Evolutionary conservation across 163 green algal genomes (phyloP), one percentile per base, ranked within the genome.

Genomic region (Prototheca cutis): DNA sequence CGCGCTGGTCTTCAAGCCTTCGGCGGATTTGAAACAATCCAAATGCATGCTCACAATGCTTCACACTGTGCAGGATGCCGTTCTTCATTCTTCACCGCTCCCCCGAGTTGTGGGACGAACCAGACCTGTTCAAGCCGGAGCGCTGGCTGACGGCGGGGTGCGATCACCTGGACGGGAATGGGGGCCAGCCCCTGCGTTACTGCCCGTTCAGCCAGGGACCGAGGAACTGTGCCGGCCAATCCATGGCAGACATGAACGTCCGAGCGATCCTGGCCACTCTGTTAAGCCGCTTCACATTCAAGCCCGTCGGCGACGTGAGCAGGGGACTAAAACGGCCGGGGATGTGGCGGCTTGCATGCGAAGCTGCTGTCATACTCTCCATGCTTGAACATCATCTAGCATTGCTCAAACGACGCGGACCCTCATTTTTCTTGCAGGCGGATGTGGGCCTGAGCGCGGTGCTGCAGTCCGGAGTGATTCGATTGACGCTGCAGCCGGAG

Each of bases 61-160:
- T 51, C 10, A 17, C 10, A n/a, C 42, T 21, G 17, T 25, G 10
- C 34, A 52, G 57, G 57, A 62, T 75, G 3, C 69, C 71, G n/a
- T 57, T 63, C 29, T 73, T 58, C 34, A 36, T 53, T 4, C 73
- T 79, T 33, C 74, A 81, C 27, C 58, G 72, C 58, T 61, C 31
- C 52, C 52, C 53, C 1, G 19, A 17, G 15, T 53, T 71, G 23
- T 80, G 71, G 66, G 48, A 59, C 23, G 30, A 72, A 4, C 67
- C 76, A 1, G 59, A 76, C 4, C 13, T 23, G 17, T 83, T 80
- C 56, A 59, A 48, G 13, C 77, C 76, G 18, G 73, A 77, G 48
- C 62, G 73, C 17, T 65, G 53, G 45, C 33, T 52, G 59, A 52
- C 51, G 58, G 32, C 45, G 17, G 48, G 36, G 4, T 25, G 45